Evolutionary conservation across 2,329 filamentous ascomycete genomes (phyloP).

Genomic region (Trichoderma atrobrunneum): DNA sequence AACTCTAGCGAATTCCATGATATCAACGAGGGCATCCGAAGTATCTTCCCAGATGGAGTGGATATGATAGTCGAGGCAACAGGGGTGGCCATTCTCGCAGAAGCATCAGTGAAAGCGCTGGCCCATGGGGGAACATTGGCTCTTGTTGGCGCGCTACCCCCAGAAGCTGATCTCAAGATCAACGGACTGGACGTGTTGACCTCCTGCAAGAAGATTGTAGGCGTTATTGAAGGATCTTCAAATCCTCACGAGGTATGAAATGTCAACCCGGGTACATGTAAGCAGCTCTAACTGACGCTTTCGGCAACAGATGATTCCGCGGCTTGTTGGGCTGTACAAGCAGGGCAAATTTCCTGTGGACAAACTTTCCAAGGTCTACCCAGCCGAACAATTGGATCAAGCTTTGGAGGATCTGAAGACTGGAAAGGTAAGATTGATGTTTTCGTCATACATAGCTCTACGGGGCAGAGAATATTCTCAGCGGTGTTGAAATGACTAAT

Average conservation of each 20-base stretch:
- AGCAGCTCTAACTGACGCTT: not conserved
- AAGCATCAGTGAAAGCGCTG: not conserved
- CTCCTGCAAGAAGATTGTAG: not conserved
- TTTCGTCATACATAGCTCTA: not conserved
- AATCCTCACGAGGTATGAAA: not conserved
- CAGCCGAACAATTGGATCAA: not conserved
- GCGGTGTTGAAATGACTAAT: not conserved
- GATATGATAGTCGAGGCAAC: not conserved
- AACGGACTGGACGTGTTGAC: not conserved
- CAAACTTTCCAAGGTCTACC: not conserved
- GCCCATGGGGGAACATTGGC: not conserved
- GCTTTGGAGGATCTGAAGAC: not conserved
- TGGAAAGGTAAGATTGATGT: not conserved
- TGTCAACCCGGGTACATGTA: not conserved
- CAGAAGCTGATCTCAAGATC: not conserved
- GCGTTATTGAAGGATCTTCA: not conserved
- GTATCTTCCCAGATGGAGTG: not conserved
- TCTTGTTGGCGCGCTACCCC: not conserved
- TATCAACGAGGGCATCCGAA: not conserved
- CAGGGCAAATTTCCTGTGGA: not conserved
- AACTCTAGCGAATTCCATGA: not conserved
- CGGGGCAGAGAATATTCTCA: not conserved
- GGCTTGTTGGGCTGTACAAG: not conserved
- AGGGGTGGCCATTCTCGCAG: not conserved
- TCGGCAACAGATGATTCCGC: not conserved